These are phyloP conservation scores for Suillus lakei DNA, from an alignment of 768 basidiomycete genomes.

Conservation along the genomic window DNA sequence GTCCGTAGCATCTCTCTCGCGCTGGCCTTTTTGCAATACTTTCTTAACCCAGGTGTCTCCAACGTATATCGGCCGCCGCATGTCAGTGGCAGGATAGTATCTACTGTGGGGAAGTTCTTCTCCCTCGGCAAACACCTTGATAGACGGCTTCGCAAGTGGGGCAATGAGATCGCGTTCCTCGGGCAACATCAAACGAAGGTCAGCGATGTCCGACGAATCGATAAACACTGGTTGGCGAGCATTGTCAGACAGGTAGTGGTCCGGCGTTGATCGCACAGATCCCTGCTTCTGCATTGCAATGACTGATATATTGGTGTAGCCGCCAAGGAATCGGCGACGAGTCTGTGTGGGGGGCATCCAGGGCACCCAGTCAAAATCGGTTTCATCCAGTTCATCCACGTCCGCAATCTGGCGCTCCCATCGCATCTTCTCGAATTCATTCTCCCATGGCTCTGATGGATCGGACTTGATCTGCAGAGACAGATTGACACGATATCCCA, in stretches of 20 bases:
- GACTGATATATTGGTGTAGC: constrained; percentile 9
- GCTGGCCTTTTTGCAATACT: constrained; percentile 1
- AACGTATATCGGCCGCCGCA: constrained; percentile 21
- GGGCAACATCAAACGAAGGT: constrained; percentile 12
- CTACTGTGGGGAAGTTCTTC: constrained; percentile 20
- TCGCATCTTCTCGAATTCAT: background rate
- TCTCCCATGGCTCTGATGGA: constrained; percentile 24
- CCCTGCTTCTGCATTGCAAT: background rate
- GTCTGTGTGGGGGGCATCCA: constrained; percentile 9
- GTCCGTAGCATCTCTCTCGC: background rate
- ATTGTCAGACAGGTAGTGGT: constrained; percentile 27
- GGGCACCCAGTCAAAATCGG: constrained; percentile 12
- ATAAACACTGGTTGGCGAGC: constrained; percentile 25
- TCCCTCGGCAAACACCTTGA: constrained; percentile 17
- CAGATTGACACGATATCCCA: background rate
- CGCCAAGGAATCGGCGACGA: background rate
- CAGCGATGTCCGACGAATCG: constrained; percentile 5
- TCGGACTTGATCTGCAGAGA: background rate
- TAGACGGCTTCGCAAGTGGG: constrained; percentile 12
- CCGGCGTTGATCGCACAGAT: background rate
- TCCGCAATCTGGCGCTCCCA: background rate
- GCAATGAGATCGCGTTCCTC: constrained; percentile 13
- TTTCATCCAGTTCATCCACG: constrained; percentile 14
- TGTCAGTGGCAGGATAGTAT: constrained; percentile 9
- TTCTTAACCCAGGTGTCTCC: constrained; percentile 27